Evolutionary conservation across 208 protist genomes (phyloP).

Genomic region (Wallacemonas rigidus): DNA sequence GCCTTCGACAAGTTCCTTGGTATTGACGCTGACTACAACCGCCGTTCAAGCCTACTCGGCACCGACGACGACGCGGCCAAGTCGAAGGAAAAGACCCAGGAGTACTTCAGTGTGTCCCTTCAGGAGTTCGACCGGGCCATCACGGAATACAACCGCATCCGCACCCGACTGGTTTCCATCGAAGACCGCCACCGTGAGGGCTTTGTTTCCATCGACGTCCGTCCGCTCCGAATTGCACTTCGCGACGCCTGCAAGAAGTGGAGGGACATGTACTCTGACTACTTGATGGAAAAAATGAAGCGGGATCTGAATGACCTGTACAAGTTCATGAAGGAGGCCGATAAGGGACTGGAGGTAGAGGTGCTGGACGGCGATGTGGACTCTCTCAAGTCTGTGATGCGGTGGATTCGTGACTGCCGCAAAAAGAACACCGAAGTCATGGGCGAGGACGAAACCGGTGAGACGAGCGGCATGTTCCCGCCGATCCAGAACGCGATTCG

Average conservation of each 20-base stretch:
- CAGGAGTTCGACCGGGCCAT: constrained; percentile 95
- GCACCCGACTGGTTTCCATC: constrained; percentile 80
- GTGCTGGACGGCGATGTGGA: constrained; percentile 90
- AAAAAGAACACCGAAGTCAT: constrained; percentile 86
- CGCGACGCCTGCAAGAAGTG: constrained; percentile 92
- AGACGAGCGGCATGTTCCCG: constrained; percentile 90
- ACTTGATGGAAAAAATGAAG: constrained; percentile 92
- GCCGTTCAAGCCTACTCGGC: constrained; percentile 17
- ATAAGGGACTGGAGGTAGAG: constrained; percentile 92
- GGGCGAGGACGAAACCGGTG: constrained; percentile 80
- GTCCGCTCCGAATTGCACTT: constrained; percentile 94
- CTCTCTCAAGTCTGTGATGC: constrained; percentile 91
- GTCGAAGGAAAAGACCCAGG: constrained; percentile 40
- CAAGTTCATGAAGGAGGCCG: constrained; percentile 92
- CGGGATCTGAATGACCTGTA: constrained; percentile 82
- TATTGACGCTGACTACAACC: constrained; percentile 37
- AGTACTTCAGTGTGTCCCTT: constrained; percentile 92
- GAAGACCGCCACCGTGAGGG: constrained; percentile 89
- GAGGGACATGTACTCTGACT: constrained; percentile 95
- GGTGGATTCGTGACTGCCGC: constrained; percentile 92
- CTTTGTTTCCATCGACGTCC: constrained; percentile 95
- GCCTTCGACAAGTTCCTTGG: constrained; percentile 89
- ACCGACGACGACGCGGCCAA: constrained; percentile 22
- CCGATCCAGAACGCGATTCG: constrained; percentile 91
- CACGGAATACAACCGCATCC: constrained; percentile 90